Base-by-base conservation (phyloP, 768 basidiomycete genomes). In the Suillus placidus region DNA sequence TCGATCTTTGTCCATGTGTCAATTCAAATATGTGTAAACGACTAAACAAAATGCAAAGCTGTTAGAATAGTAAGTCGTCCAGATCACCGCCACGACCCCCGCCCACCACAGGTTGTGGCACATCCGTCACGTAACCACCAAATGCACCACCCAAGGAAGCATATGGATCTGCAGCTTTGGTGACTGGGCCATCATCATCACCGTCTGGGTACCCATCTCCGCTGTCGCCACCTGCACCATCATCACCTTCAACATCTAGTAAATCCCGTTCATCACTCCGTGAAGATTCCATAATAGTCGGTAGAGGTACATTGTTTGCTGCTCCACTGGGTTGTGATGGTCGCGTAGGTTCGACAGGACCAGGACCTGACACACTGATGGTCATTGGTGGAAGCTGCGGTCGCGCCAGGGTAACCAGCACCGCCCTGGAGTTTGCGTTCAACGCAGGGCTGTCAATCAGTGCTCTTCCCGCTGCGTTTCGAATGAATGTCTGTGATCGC, bases 381-480 rank as follows among this genome's bases (percentile, higher is more conserved):
- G 73, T 51, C 3, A 80, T 70, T 3, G 71, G 66, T 2, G 85
- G 84, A 61, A 87, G 82, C 66, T 81, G 81, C 8, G 81, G 76
- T 37, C 87, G 86, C 49, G 85, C 73, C 20, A 90, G 75, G 6
- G 89, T 84, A 23, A 93, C 84, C 13, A 93, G 83, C 43, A 88
- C 88, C 55, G 87, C 83, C 63, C 90, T 85, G 1, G 94, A 96
- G 66, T 92, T 85, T 0, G 87, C 73, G 73, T 98, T 97, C 52
- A 98, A 82, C 2, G 96, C 96, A 16, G 95, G 94, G 56, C 92
- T 95, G 77, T 98, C 96, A 61, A 81, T 77, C 63, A 98, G 82
- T 32, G 92, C 91, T 73, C 88, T 93, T 47, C 93, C 91, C 52
- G 88, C 84, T 9, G 95, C 93, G 69, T 90, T 90, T 30, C 96